Base-by-base conservation (phyloP, 208 protist genomes). In the Novymonas esmeraldas region DNA sequence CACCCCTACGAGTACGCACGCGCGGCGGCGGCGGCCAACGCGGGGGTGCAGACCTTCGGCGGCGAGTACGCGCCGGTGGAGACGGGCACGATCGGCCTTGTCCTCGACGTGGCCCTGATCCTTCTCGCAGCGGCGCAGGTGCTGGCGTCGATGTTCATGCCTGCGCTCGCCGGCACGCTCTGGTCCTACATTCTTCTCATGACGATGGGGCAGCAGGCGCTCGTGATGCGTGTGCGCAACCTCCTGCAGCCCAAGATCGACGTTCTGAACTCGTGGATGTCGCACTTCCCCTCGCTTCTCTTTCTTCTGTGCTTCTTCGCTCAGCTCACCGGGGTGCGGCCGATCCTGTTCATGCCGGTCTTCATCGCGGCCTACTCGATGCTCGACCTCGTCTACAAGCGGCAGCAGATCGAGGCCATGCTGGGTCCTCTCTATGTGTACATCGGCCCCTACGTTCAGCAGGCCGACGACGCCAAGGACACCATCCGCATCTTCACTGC, bases 201-300 rank as follows among this genome's bases (percentile, higher is more conserved):
- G n/a, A 80, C 64, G 18, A 81, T 86, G 42, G 66, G 50, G 13
- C 84, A 87, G 59, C 78, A 91, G 33, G 60, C 44, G 20, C n/a
- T 86, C 29, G 70, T 81, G 42, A 81, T 88, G 55, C 55, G 82
- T 20, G 42, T 50, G 33, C 38, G 63, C 39, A 73, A 79, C 44
- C 58, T 95, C 44, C 41, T 89, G 38, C 66, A 70, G 63, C 28
- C 61, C n/a, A 79, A 78, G 31, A 73, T 77, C 48, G 76, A 75
- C 18, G 55, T 73, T 18, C 34, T 93, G 26, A 59, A 57, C 48
- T 66, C 72, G 58, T 90, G 76, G 78, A 63, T 46, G 56, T 66
- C 79, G 34, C 59, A 92, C 64, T 87, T 87, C 65, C 84, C 62
- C 58, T 83, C 84, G 3, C 54, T 93, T 22, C 44, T 89, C 11